Evolutionary conservation across 2,329 filamentous ascomycete genomes (phyloP).

Genomic region (Fusarium dlaminii): DNA sequence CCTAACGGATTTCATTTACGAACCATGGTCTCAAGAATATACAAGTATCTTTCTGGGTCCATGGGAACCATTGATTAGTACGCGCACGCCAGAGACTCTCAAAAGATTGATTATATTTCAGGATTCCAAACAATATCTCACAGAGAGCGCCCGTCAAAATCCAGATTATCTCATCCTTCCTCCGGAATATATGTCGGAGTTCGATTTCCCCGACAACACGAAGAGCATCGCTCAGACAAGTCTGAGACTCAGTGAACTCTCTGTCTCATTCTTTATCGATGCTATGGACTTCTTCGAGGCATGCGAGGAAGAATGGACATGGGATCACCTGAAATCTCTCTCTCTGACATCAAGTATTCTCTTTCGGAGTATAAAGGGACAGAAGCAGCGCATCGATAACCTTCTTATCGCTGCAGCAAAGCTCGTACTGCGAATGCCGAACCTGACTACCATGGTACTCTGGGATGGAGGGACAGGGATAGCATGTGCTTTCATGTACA

Average conservation of each 20-base stretch:
- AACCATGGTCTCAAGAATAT: not conserved
- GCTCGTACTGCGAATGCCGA: not conserved
- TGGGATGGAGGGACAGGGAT: not conserved
- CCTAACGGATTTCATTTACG: not conserved
- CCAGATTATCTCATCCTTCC: not conserved
- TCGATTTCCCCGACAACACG: not conserved
- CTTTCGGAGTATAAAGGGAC: rapidly evolving
- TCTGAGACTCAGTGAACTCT: not conserved
- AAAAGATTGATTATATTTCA: not conserved
- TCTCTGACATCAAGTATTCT: not conserved
- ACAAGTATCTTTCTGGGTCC: not conserved
- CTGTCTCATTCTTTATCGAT: not conserved
- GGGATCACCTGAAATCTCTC: not conserved
- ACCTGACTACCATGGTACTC: not conserved
- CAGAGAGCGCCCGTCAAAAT: not conserved
- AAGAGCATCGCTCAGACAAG: not conserved
- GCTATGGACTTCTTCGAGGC: not conserved
- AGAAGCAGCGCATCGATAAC: rapidly evolving
- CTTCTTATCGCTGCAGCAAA: not conserved
- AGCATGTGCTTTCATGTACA: not conserved
- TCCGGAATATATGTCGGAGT: not conserved
- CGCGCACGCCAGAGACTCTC: not conserved
- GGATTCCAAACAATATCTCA: not conserved
- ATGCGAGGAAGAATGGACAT: not conserved
- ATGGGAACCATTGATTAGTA: not conserved